Evolutionary conservation across 176 grass and related monocot genomes (phyloP).

Genomic region (Miscanthus lutarioriparius): DNA sequence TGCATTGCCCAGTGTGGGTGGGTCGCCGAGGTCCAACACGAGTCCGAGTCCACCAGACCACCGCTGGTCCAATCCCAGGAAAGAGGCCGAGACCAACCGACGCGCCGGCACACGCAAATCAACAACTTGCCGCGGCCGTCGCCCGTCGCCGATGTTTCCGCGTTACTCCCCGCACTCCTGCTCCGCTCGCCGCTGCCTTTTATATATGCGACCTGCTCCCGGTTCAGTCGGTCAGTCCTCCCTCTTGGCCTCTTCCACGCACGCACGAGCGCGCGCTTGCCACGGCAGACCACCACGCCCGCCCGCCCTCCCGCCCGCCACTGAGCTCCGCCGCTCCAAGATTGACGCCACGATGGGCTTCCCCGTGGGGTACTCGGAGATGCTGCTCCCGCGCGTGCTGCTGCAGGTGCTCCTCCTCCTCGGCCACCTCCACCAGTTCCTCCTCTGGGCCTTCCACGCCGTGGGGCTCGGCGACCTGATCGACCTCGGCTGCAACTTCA

Average conservation of each 20-base stretch:
- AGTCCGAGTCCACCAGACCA: constrained; percentile 30
- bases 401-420: constrained; percentile 72
- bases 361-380: constrained; percentile 80
- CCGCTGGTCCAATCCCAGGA: constrained; percentile 22
- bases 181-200: not conserved
- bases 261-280: too few species aligned
- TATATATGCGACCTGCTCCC: constrained; percentile 33
- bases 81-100: not conserved
- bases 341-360: constrained; percentile 65
- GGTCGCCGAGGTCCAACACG: not conserved
- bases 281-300: not conserved
- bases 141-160: constrained; percentile 49
- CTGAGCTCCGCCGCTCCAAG: constrained; percentile 10
- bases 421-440: constrained; percentile 66
- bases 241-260: not conserved
- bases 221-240: not conserved
- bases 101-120: constrained; percentile 5
- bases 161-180: constrained; percentile 19
- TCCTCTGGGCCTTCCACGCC: constrained; percentile 68
- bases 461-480: constrained; percentile 82
- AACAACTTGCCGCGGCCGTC: constrained; percentile 9
- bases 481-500: constrained; percentile 46
- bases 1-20: not conserved
- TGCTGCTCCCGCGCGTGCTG: constrained; percentile 58
- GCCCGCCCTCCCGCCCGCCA: not conserved